Evolutionary conservation across 352 stramenopile genomes (phyloP), one percentile per base, ranked within the genome.

Genomic region (Phytophthora foliorum): DNA sequence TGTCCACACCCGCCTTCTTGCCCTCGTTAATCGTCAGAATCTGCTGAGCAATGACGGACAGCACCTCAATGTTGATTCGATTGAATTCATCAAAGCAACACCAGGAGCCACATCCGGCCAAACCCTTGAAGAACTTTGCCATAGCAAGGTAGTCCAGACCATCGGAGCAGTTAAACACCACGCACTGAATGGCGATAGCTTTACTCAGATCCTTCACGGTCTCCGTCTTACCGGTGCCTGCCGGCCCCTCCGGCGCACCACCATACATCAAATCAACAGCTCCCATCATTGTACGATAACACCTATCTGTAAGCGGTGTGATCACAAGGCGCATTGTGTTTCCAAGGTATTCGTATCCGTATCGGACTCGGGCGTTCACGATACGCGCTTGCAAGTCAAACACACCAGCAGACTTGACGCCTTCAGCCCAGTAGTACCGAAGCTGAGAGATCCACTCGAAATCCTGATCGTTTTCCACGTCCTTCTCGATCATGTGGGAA

Each of bases 11-110:
- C n/a, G 91, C 89, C 41, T 91, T 89, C 72, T 97, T 97, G 16
- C 88, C 94, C 52, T 97, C 86, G 48, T 97, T 94, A 65, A 98
- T 98, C 25, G 91, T 97, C 39, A 98, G 69, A 64, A 98, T 98
- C 57, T 98, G 95, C 72, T 98, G 95, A 4, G 95, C 95, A 69
- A 98, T 97, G 27, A 98, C 95, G 3, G 91, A 98, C 16, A 98
- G 68, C 48, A 98, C 95, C 62, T 98, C 95, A 36, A 98, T 94
- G 59, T 98, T 97, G 74, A 98, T 98, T 29, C 95, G 92, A 71
- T 98, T 98, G 65, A 98, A 98, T 66, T 98, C 95, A 45, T 97
- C 90, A 55, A 98, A 98, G 58, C 95, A 98, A 45, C 90, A 94
- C 95, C 95, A 98, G 10, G 94, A 93, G 16, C 95, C 95, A 25